Percentiles rank a stretch among this genome's conserved stretches.
Conservation (phyloP, 2,329 filamentous ascomycete genomes). For the Penicillium sp. region DNA sequence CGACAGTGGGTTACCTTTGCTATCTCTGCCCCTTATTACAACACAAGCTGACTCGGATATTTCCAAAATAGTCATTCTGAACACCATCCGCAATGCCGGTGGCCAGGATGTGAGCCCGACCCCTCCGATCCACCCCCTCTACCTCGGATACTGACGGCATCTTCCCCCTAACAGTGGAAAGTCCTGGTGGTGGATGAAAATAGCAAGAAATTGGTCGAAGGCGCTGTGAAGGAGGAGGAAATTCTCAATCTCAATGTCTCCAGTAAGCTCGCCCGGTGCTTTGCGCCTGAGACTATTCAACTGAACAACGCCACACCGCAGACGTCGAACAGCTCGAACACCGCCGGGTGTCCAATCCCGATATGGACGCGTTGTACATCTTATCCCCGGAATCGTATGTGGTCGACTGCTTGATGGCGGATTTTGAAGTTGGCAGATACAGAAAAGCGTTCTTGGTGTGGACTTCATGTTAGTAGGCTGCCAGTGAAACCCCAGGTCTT, state of each 20-base stretch:
- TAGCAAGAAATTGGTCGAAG: conserved; percentile 83
- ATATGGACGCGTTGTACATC: conserved; percentile 94
- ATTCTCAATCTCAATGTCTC: conserved; percentile 96
- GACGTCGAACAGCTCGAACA: conserved; percentile 95
- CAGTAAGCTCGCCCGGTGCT: conserved; percentile 58
- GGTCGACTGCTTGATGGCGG: conserved; percentile 89
- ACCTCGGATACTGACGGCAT: conserved; percentile 29
- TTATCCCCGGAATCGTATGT: conserved; percentile 83
- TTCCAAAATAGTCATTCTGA: conserved; percentile 62
- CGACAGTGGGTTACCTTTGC: conserved; percentile 56
- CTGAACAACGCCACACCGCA: conserved; percentile 20
- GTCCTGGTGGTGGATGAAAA: conserved; percentile 84
- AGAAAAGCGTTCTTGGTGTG: conserved; percentile 77
- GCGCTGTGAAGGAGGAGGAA: conserved; percentile 90
- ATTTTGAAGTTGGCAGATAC: conserved; percentile 84
- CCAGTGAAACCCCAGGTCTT: not conserved
- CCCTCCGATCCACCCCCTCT: conserved; percentile 25
- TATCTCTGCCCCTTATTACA: not conserved
- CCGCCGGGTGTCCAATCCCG: conserved; percentile 73
- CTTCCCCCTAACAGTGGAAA: conserved; percentile 72
- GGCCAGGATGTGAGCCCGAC: conserved; percentile 67
- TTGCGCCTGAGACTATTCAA: not conserved
- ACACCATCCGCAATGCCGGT: conserved; percentile 73
- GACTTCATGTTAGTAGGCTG: conserved; percentile 61
- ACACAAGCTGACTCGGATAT: conserved; percentile 13